Base-by-base conservation (phyloP, 441 rosid genomes). In the Manihot esculenta region DNA sequence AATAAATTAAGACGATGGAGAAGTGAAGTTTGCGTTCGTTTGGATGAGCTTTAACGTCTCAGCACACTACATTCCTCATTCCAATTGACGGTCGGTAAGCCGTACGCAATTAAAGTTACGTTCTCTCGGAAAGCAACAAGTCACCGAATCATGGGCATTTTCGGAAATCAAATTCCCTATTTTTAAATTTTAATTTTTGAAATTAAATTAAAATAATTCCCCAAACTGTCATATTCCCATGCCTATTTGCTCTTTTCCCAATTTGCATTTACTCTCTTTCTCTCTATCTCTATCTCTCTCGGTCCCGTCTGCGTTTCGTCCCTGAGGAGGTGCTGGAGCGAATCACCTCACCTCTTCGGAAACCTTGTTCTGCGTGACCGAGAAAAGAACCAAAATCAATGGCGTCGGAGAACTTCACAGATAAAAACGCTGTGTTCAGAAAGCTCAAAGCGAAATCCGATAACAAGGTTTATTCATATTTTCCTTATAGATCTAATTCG, bases 361-460 rank as follows among this genome's bases (percentile, higher is more conserved):
- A 30, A 10, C 7, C 13, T 61, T 62, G 64, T 14, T 42, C 18
- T 10, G 60, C 23, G 58, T 20, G 41, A 51, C 41, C 7, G 7
- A 35, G 41, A 35, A 35, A 35, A 5, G 6, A 35, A 35, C 7
- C 45, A 5, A 23, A 21, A 41, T 24, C 59, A 53, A 95, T 95
- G 99, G 89, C 95, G 59, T 78, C 78, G 71, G 97, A 89, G 20
- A 82, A 59, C 65, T 76, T 77, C 71, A 69, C 80, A 30, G 98
- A 93, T 69, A 93, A 89, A 88, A 85, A 84, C 73, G 77, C 74
- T 50, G 83, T 95, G 62, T 95, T 95, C 85, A 85, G 82, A 64
- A 93, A 91, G 62, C 84, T 95, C 69, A 93, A 86, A 79, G 83
- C 97, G 14, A 95, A 88, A 83, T 82, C 94, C 12, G 97, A 95